These are phyloP conservation scores for Coemansia sp. DNA, from an alignment of 192 early-diverging fungal species.

Conservation along the genomic window DNA sequence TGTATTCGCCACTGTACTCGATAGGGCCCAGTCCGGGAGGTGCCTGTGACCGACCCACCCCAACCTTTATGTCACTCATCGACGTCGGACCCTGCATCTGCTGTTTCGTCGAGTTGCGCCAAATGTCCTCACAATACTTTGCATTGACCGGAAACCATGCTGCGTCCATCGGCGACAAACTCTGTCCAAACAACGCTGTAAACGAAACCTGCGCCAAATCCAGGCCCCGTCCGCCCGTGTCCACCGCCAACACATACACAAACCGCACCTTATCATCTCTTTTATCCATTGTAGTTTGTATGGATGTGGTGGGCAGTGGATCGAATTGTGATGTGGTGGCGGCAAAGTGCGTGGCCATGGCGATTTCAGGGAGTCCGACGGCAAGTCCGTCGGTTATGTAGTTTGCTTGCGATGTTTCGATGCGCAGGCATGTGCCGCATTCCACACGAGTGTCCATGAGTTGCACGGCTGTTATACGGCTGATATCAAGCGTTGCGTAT, in stretches of 20 bases:
- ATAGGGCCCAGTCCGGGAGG: conserved; percentile 28
- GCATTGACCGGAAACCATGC: conserved; percentile 51
- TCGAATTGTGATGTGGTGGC: conserved; percentile 31
- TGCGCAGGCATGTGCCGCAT: conserved; percentile 56
- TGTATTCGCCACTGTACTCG: neutral
- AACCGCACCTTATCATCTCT: conserved; percentile 28
- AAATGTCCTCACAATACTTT: conserved; percentile 48
- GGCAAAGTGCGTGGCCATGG: conserved; percentile 45
- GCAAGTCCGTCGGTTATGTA: conserved; percentile 34
- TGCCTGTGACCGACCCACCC: conserved; percentile 18
- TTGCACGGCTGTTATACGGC: conserved; percentile 56
- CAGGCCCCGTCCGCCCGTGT: conserved; percentile 55
- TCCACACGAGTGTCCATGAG: conserved; percentile 32
- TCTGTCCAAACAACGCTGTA: conserved; percentile 54
- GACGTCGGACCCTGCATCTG: conserved; percentile 28
- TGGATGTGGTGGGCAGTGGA: conserved; percentile 27
- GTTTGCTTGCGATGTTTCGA: conserved; percentile 28
- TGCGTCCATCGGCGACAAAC: conserved; percentile 46
- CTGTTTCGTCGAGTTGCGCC: conserved; percentile 32
- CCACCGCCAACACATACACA: conserved; percentile 56
- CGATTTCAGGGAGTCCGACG: conserved; percentile 26
- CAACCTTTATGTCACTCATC: conserved; percentile 26
- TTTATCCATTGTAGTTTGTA: conserved; percentile 1
- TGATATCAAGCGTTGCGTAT: conserved; percentile 52
- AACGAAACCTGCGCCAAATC: conserved; percentile 55